Percentiles rank a stretch among this genome's conserved stretches.
These are phyloP conservation scores for Aphanomyces cochlioides DNA, from an alignment of 352 stramenopile species.

Conservation along the genomic window DNA sequence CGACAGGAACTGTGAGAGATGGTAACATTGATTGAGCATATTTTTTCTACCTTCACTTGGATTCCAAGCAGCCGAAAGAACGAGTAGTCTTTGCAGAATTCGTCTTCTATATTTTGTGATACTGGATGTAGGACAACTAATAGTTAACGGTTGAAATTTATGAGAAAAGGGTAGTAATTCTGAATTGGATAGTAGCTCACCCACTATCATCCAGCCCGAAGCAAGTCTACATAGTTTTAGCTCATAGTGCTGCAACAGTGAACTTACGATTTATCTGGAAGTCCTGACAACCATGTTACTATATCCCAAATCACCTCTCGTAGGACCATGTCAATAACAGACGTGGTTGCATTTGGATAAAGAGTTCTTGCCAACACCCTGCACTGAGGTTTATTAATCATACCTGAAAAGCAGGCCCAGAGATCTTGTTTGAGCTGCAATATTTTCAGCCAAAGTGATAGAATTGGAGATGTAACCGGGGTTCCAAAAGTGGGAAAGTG, in stretches of 20 bases:
- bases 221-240: not conserved
- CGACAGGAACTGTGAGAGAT: slow-evolving; percentile 12
- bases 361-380: slow-evolving; percentile 12
- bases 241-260: not conserved
- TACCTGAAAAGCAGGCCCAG: not conserved
- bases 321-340: slow-evolving; percentile 21
- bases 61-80: slow-evolving; percentile 19
- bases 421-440: not conserved
- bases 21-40: too few relatives aligned
- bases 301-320: slow-evolving; percentile 24
- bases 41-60: slow-evolving; percentile 12
- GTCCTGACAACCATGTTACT: not conserved
- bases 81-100: slow-evolving; percentile 18
- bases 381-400: not conserved
- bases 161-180: slow-evolving; percentile 22
- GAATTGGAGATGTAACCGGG: not conserved
- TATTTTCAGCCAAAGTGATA: not conserved
- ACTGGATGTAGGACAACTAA: not conserved
- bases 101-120: slow-evolving; percentile 12
- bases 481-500: not conserved
- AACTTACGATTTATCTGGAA: slow-evolving; percentile 15
- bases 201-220: slow-evolving; percentile 19
- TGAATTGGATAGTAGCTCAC: slow-evolving; percentile 1
- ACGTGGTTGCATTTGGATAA: not conserved
- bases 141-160: not conserved